phyloP scores from a whole-genome alignment of 1,284 basidiomycete species.

The Agroathelia rolfsii region DNA sequence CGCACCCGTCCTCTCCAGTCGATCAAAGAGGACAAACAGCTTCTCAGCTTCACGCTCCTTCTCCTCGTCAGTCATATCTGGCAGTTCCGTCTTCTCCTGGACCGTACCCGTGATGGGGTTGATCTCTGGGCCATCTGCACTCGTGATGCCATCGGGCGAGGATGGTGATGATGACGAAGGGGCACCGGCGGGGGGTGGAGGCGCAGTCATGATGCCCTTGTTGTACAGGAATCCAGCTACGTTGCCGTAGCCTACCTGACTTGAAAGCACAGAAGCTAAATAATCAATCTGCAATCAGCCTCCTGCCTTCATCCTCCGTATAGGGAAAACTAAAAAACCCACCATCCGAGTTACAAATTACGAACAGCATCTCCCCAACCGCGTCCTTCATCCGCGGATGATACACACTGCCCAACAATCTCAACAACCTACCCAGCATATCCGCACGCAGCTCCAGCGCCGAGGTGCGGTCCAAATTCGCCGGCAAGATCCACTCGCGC shows the following conservation, averaged over 20 bases:
- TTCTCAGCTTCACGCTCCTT: conserved; percentile 87
- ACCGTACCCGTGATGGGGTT: conserved; percentile 75
- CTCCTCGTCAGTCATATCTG: conserved; percentile 83
- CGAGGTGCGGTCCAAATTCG: conserved; percentile 66
- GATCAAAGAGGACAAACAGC: conserved; percentile 81
- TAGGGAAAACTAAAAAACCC: conserved; percentile 22
- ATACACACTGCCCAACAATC: conserved; percentile 68
- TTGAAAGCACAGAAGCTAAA: conserved; percentile 55
- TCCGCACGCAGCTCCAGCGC: conserved; percentile 66
- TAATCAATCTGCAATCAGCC: conserved; percentile 1
- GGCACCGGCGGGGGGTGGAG: conserved; percentile 27
- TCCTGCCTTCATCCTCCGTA: conserved; percentile 4
- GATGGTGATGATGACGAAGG: too few relatives aligned
- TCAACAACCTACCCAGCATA: conserved; percentile 67
- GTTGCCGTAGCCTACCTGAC: conserved; percentile 84
- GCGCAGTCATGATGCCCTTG: conserved; percentile 69
- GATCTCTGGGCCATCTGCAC: too few relatives aligned
- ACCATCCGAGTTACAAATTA: conserved; percentile 75
- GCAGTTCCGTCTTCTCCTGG: conserved; percentile 24
- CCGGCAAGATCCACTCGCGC: conserved; percentile 60
- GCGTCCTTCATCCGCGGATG: conserved; percentile 63
- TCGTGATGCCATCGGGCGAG: too few relatives aligned
- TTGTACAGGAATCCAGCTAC: conserved; percentile 88
- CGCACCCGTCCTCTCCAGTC: conserved; percentile 68
- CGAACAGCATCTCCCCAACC: conserved; percentile 80